Evolutionary conservation across 495 filamentous ascomycete genomes (phyloP).

Genomic region (Podospora pseudocomata): DNA sequence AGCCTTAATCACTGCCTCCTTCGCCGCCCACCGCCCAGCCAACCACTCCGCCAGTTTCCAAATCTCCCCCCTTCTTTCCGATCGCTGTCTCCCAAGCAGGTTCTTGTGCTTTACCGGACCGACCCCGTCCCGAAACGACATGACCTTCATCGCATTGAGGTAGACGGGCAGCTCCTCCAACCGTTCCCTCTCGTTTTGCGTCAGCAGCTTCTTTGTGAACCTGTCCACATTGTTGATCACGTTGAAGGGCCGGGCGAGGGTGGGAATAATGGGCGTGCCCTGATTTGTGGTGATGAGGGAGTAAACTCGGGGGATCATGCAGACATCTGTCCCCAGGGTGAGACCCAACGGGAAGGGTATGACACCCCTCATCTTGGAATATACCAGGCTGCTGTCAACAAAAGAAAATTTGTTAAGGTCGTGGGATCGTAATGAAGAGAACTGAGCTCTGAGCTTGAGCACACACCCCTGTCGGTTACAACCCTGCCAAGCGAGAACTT

Average conservation of each 20-base stretch:
- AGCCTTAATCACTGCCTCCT: constrained; percentile 64
- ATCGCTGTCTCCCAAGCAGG: not conserved
- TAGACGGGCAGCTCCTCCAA: not conserved
- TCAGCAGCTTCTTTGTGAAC: not conserved
- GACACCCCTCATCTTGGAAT: not conserved
- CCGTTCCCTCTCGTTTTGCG: not conserved
- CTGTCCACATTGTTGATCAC: not conserved
- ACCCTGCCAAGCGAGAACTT: not conserved
- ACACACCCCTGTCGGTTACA: not conserved
- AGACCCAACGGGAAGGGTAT: not conserved
- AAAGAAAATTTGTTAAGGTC: not conserved
- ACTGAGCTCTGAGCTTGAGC: not conserved
- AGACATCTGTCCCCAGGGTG: not conserved
- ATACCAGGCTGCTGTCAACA: not conserved
- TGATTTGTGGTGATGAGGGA: not conserved
- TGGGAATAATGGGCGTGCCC: not conserved
- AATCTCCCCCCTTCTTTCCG: not conserved
- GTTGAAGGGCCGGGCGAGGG: not conserved
- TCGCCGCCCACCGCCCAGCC: constrained; percentile 53
- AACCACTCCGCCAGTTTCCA: not conserved
- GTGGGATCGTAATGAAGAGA: not conserved
- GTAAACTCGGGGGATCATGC: not conserved
- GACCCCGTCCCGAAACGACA: not conserved
- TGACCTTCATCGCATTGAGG: not conserved
- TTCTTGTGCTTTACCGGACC: not conserved